Evolutionary conservation across 2,329 filamentous ascomycete genomes (phyloP).

Genomic region (Xylariales sp.): DNA sequence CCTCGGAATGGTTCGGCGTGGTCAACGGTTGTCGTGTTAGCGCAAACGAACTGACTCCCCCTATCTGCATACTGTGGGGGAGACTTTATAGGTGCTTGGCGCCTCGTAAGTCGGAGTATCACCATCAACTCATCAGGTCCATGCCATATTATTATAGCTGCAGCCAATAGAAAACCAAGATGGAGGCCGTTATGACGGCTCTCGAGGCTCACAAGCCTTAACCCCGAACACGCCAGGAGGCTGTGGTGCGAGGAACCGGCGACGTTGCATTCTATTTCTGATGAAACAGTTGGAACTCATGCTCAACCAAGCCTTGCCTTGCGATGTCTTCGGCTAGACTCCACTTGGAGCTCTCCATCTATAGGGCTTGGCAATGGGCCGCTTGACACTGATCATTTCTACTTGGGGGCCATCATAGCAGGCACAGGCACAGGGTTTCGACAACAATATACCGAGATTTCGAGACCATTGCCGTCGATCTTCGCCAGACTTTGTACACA

Average conservation of each 20-base stretch:
- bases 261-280: constrained; percentile 26
- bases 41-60: background rate
- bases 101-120: constrained; percentile 2
- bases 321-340: constrained; percentile 4
- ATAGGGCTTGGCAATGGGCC: constrained; percentile 29
- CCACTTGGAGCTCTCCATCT: constrained; percentile 15
- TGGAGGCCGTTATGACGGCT: background rate
- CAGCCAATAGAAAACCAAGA: constrained; percentile 4
- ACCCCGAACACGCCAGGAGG: constrained; percentile 10
- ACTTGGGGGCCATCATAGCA: constrained; percentile 6
- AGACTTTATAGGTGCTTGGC: constrained; percentile 22
- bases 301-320: constrained; percentile 29
- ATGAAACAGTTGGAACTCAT: constrained; percentile 32
- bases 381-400: constrained; percentile 34
- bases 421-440: constrained; percentile 14
- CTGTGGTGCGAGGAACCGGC: constrained; percentile 4
- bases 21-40: background rate
- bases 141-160: constrained; percentile 16
- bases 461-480: constrained; percentile 21
- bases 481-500: constrained; percentile 15
- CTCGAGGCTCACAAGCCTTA: constrained; percentile 15
- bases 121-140: constrained; percentile 1
- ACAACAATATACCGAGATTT: constrained; percentile 25
- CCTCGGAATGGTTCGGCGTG: constrained; percentile 6
- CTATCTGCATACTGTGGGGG: constrained; percentile 4